A percentile compares a stretch with the other conserved stretches of the same genome.
These are phyloP conservation scores for Neoascochyta sp. DNA, from an alignment of 2,329 filamentous ascomycete genomes.

Conservation along the genomic window DNA sequence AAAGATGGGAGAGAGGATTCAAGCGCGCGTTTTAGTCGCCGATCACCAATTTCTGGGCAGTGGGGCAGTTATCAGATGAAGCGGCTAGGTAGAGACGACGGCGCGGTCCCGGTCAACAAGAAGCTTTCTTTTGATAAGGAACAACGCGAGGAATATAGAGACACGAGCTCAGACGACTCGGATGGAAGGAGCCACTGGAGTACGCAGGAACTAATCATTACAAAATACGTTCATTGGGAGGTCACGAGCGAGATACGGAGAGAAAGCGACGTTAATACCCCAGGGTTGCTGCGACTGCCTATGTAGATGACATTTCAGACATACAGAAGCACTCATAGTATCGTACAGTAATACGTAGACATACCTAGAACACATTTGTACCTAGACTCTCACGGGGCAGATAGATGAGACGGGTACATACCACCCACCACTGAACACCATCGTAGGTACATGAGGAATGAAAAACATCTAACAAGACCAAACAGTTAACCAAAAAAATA, in stretches of 20 bases:
- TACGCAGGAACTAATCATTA: constrained; percentile 23
- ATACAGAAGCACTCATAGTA: too few species aligned
- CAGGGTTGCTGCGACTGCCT: background rate
- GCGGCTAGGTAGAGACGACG: constrained; percentile 1
- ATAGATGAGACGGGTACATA: too few species aligned
- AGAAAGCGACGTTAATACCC: background rate
- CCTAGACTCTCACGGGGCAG: too few species aligned
- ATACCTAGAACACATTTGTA: too few species aligned
- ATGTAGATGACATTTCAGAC: too few species aligned
- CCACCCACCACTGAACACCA: too few species aligned
- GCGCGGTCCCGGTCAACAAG: background rate
- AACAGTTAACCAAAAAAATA: too few species aligned
- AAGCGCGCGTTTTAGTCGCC: too few species aligned
- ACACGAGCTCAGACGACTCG: constrained; percentile 6
- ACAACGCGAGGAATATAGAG: background rate
- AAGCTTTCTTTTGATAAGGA: background rate
- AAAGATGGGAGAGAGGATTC: constrained; percentile 2
- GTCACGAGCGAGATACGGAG: constrained; percentile 7
- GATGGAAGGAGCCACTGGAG: constrained; percentile 17
- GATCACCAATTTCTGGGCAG: too few species aligned
- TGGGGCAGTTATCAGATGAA: constrained; percentile 10
- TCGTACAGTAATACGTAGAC: too few species aligned
- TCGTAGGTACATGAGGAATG: too few species aligned
- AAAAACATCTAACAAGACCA: too few species aligned
- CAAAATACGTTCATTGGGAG: constrained; percentile 18